Conservation (phyloP, 2,329 filamentous ascomycete genomes). For the Calonectria pseudoreteaudii region DNA sequence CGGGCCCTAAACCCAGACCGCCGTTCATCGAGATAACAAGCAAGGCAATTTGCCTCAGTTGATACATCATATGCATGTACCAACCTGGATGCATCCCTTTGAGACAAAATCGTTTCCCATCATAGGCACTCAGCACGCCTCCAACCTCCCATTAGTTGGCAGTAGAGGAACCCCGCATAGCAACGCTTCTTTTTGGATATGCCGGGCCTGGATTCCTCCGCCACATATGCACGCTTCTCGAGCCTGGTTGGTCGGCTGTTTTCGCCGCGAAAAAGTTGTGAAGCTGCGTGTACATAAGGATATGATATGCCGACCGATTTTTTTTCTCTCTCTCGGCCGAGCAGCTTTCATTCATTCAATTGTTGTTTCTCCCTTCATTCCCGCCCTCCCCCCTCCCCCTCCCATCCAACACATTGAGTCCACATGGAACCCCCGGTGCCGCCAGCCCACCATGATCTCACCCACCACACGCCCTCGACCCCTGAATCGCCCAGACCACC, state of each 20-base stretch:
- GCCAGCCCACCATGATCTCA: neutral
- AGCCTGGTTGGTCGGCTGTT: neutral
- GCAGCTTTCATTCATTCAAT: neutral
- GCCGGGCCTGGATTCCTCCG: slow-evolving; percentile 5
- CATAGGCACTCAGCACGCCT: neutral
- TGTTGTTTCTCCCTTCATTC: neutral
- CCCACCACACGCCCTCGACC: neutral
- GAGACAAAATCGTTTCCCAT: slow-evolving; percentile 1
- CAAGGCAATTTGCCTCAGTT: slow-evolving; percentile 5
- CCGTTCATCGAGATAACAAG: neutral
- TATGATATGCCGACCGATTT: neutral
- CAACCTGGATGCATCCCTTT: slow-evolving; percentile 9
- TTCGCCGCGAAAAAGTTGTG: neutral
- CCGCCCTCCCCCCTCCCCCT: no score
- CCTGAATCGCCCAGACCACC: neutral
- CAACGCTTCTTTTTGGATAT: slow-evolving; percentile 4
- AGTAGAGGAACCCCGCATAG: slow-evolving; percentile 2
- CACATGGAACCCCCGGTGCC: neutral
- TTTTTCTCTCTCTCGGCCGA: neutral
- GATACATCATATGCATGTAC: slow-evolving; percentile 8
- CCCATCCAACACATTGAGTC: neutral
- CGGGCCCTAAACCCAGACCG: neutral
- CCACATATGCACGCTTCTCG: slow-evolving; percentile 1
- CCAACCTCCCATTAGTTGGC: neutral
- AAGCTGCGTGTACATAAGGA: slow-evolving; percentile 8